These are phyloP conservation scores for Fraxinus pennsylvanica DNA, from an alignment of 257 asterid genomes.

Conservation along the genomic window DNA sequence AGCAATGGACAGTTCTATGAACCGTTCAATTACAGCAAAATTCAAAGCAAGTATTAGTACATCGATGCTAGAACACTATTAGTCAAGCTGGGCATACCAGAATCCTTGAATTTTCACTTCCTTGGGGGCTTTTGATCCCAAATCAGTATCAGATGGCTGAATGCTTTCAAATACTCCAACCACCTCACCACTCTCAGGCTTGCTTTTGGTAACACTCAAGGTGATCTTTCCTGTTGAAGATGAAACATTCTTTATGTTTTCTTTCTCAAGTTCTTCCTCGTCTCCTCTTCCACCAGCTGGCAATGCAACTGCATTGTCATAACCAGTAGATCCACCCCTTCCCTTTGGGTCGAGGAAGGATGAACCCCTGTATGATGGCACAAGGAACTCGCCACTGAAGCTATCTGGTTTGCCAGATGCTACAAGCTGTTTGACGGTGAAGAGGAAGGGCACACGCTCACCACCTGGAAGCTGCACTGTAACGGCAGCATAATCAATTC, in stretches of 20 bases:
- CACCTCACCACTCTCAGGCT: constrained; percentile 94
- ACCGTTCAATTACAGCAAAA: constrained; percentile 37
- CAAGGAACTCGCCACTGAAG: constrained; percentile 74
- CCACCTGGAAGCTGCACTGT: constrained; percentile 99
- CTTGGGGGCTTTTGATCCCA: constrained; percentile 92
- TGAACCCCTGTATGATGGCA: constrained; percentile 96
- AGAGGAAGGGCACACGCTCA: constrained; percentile 93
- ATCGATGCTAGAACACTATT: constrained; percentile 21
- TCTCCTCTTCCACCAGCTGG: constrained; percentile 99
- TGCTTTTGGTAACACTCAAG: constrained; percentile 72
- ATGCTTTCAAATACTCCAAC: constrained; percentile 93
- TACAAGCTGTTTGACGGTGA: constrained; percentile 84
- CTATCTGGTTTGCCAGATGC: constrained; percentile 86
- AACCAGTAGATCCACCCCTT: constrained; percentile 94
- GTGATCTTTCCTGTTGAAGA: constrained; percentile 80
- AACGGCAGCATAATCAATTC: constrained; percentile 97
- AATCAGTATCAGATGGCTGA: constrained; percentile 96
- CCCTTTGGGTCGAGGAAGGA: constrained; percentile 99
- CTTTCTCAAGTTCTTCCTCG: constrained; percentile 91
- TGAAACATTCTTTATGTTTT: constrained; percentile 73
- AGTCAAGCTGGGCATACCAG: constrained; percentile 95
- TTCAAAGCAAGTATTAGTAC: constrained; percentile 34
- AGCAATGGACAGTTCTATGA: background rate
- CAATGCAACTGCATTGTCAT: constrained; percentile 94
- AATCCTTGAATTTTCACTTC: constrained; percentile 94